These are phyloP conservation scores for Bruguiera gymnorhiza DNA, from an alignment of 345 rosid genomes.

Conservation along the genomic window DNA sequence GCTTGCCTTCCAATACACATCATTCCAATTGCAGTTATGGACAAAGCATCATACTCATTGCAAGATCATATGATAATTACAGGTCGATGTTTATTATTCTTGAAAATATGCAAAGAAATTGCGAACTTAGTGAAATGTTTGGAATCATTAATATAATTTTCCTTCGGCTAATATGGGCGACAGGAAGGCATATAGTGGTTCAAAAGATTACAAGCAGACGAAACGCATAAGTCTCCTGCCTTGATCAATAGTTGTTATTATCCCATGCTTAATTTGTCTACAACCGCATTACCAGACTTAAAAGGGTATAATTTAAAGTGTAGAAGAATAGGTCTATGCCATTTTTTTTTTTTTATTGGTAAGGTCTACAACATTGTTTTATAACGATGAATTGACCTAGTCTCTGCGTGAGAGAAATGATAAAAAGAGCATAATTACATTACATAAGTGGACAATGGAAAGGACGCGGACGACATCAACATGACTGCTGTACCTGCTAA, in stretches of 20 bases:
- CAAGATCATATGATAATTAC: background rate
- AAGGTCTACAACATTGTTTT: background rate
- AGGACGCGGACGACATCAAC: conserved; percentile 28
- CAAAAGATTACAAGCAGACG: conserved; percentile 16
- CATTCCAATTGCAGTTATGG: background rate
- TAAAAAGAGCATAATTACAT: background rate
- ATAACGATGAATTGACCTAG: background rate
- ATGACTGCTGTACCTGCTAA: conserved; percentile 18
- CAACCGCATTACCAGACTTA: background rate
- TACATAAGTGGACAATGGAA: background rate
- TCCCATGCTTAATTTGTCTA: conserved; percentile 4
- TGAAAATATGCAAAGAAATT: background rate
- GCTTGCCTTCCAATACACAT: background rate
- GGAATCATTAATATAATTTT: background rate
- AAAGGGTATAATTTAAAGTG: background rate
- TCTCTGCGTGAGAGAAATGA: background rate
- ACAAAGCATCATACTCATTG: background rate
- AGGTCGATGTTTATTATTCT: background rate
- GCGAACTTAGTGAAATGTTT: background rate
- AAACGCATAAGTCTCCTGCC: background rate
- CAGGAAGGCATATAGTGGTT: conserved; percentile 26
- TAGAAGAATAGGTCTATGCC: background rate
- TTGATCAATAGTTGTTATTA: background rate
- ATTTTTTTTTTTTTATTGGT: too few relatives aligned
- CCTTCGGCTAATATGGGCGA: conserved; percentile 16